Conservation (phyloP, 768 basidiomycete genomes). For the Suillus ampliporus region DNA sequence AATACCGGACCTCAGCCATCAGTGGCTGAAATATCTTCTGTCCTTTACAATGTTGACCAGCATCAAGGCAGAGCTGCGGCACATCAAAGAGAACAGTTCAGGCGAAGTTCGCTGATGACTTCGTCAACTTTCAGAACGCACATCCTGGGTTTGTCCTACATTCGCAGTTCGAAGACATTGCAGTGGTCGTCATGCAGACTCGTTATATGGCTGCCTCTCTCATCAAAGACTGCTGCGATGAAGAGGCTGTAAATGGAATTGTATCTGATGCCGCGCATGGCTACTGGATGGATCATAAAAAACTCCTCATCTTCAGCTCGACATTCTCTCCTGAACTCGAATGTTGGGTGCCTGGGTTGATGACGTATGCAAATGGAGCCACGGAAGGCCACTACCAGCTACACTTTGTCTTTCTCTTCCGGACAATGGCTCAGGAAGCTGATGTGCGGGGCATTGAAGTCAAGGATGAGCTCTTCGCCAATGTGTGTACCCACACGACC, state of each 20-base stretch:
- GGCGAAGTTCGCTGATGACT: too few relatives aligned
- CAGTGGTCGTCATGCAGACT: slow-evolving; percentile 35
- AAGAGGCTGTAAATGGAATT: slow-evolving; percentile 37
- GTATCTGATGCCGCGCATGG: slow-evolving; percentile 45
- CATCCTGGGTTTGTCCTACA: too few relatives aligned
- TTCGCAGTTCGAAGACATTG: too few relatives aligned
- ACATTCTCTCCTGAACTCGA: slow-evolving; percentile 31
- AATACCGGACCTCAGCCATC: too few relatives aligned
- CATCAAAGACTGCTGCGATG: slow-evolving; percentile 24
- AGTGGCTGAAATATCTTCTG: too few relatives aligned
- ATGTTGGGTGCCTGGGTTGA: slow-evolving; percentile 40
- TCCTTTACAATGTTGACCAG: too few relatives aligned
- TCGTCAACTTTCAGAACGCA: too few relatives aligned
- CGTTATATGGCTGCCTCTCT: slow-evolving; percentile 35
- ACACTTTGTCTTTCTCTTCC: slow-evolving; percentile 39
- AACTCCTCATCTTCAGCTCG: slow-evolving; percentile 40
- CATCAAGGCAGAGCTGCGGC: too few relatives aligned
- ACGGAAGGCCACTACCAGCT: slow-evolving; percentile 34
- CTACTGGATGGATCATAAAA: slow-evolving; percentile 36
- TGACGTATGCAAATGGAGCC: slow-evolving; percentile 43
- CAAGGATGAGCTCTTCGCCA: slow-evolving; percentile 19
- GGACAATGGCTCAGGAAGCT: slow-evolving; percentile 32
- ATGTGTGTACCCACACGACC: slow-evolving; percentile 7
- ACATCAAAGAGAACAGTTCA: too few relatives aligned
- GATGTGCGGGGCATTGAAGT: slow-evolving; percentile 15